Conservation (phyloP, 768 basidiomycete species). For the Porpolomopsis calyptriformis region DNA sequence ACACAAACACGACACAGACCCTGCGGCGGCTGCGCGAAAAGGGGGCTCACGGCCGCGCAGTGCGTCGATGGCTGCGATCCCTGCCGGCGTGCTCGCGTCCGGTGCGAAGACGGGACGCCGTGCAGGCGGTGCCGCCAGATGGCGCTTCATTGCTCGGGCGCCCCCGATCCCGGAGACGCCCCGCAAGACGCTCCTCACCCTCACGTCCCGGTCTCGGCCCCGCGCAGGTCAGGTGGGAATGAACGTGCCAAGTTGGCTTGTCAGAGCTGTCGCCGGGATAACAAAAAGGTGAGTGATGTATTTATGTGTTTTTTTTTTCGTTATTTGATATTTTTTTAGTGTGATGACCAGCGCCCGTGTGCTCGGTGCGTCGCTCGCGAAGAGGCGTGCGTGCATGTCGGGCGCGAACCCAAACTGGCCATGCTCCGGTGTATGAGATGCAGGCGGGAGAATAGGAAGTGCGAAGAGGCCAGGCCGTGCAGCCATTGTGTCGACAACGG, state of each 20-base stretch:
- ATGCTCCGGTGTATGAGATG: slow-evolving; percentile 53
- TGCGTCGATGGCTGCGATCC: slow-evolving; percentile 54
- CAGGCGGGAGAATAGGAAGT: slow-evolving; percentile 43
- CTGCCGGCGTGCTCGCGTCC: slow-evolving; percentile 46
- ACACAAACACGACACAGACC: slow-evolving; percentile 29
- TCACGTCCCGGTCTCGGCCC: slow-evolving; percentile 16
- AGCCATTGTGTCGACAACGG: slow-evolving; percentile 36
- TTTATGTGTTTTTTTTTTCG: slow-evolving; percentile 4
- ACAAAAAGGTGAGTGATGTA: slow-evolving; percentile 40
- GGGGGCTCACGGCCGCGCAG: slow-evolving; percentile 38
- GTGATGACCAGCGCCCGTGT: slow-evolving; percentile 52
- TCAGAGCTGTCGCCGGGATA: slow-evolving; percentile 49
- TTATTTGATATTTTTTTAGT: no score
- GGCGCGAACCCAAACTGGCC: slow-evolving; percentile 46
- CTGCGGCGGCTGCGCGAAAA: slow-evolving; percentile 48
- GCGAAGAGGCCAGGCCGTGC: slow-evolving; percentile 52
- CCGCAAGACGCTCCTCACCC: slow-evolving; percentile 17
- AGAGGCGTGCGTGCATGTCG: slow-evolving; percentile 47
- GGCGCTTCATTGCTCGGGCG: slow-evolving; percentile 42
- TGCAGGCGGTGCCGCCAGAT: slow-evolving; percentile 46
- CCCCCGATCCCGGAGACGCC: slow-evolving; percentile 18
- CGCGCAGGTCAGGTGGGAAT: slow-evolving; percentile 22
- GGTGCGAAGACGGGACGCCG: slow-evolving; percentile 39
- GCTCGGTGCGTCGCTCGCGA: slow-evolving; percentile 43
- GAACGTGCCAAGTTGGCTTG: slow-evolving; percentile 54